Evolutionary conservation across 805 yeast genomes (phyloP).

Genomic region (Lachancea nothofagi): DNA sequence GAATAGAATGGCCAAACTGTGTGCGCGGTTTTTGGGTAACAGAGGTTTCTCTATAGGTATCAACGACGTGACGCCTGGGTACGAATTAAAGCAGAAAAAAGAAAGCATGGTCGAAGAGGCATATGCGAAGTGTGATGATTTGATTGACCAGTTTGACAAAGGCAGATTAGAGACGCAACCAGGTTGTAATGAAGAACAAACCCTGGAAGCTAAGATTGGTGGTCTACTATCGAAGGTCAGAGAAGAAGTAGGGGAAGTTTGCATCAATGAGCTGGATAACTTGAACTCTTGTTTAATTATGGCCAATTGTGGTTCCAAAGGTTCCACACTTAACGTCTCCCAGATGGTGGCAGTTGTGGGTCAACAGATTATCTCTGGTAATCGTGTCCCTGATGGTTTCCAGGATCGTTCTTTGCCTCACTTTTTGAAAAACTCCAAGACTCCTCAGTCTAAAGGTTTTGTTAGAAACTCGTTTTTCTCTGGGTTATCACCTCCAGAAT

Average conservation of each 20-base stretch:
- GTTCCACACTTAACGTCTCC: conserved; percentile 94
- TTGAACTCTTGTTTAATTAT: conserved; percentile 94
- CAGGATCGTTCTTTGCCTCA: conserved; percentile 98
- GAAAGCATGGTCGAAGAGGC: conserved; percentile 88
- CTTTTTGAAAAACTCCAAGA: conserved; percentile 89
- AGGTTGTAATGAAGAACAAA: conserved; percentile 98
- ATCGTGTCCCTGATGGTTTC: conserved; percentile 99
- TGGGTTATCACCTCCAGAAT: conserved; percentile 95
- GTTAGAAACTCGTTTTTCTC: conserved; percentile 92
- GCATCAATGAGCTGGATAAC: conserved; percentile 84
- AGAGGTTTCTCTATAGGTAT: conserved; percentile 97
- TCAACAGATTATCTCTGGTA: conserved; percentile 97
- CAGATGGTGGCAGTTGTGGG: conserved; percentile 99
- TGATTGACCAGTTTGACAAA: conserved; percentile 67
- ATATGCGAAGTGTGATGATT: conserved; percentile 83
- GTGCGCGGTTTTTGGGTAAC: conserved; percentile 92
- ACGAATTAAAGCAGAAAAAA: conserved; percentile 65
- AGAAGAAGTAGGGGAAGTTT: conserved; percentile 98
- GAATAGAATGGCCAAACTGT: conserved; percentile 98
- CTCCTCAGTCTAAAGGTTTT: conserved; percentile 97
- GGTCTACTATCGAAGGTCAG: conserved; percentile 94
- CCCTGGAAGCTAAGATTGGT: conserved; percentile 95
- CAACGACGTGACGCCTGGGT: conserved; percentile 93
- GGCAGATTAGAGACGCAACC: conserved; percentile 97
- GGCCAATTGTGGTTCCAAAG: conserved; percentile 99